Evolutionary conservation across 768 basidiomycete species (phyloP), one percentile per base, ranked within the genome.

Genomic region (Podaxis pistillaris): DNA sequence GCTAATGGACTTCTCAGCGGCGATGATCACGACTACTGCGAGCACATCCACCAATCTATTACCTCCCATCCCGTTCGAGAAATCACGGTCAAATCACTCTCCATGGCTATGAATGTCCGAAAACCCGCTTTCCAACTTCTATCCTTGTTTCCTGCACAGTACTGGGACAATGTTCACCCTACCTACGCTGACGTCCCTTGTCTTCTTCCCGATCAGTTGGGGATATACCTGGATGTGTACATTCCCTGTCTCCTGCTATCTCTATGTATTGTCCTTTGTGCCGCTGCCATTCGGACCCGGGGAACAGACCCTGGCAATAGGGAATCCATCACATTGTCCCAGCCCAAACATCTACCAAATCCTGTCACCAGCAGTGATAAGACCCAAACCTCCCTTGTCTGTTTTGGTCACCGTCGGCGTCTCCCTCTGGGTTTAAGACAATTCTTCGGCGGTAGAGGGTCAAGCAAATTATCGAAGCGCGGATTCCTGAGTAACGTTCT

Each of bases 21-120:
- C 4, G 94, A 98, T 73, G 95, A 98, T 70, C 95, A 97, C 71
- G 96, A 98, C 69, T 94, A 96, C 66, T 98, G 96, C 74, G 92
- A 92, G 76, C 86, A 87, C 69, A 78, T 57, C 12, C 78, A 70
- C 86, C 88, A 63, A 30, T 26, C 33, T 47, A 72, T 66, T 74
- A 65, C 70, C 73, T 58, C 65, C 64, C 59, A 55, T 52, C 59
- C 58, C 64, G 63, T n/a, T 63, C 83, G 81, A 56, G 96, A 98
- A 75, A 81, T 96, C 19, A 91, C 93, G 0, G 84, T 98, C 69
- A 97, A 94, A 72, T 89, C 93, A 1, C 80, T 97, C 68, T 94
- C 93, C 12, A 93, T 95, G 81, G 90, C 89, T 3, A 92, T 94
- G 86, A 93, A 91, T 36, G 83, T 98, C 57, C 81, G 82, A 49